Evolutionary conservation across 495 filamentous ascomycete species (phyloP), one percentile per base, ranked within the genome.

Genomic region (Podospora pseudoanserina): DNA sequence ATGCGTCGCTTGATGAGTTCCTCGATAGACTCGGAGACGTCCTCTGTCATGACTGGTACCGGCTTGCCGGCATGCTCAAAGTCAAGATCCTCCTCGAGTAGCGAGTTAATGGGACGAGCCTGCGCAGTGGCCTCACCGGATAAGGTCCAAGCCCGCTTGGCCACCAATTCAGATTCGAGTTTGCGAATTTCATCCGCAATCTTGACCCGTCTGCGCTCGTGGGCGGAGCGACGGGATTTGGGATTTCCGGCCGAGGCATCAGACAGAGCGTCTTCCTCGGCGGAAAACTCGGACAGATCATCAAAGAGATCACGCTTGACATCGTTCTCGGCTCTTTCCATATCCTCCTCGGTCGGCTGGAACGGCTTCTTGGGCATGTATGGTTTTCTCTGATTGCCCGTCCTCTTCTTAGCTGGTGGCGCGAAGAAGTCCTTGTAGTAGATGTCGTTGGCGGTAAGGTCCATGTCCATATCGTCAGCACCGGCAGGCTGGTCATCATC

Each of bases 51-150:
- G 34, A 97, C 91, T 4, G 94, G 92, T 0, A 97, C 90, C 0
- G 95, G 95, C 76, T 97, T 98, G 68, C 95, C 96, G n/a, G 91
- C 87, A 61, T 95, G 87, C 77, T 99, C 95, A 72, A 97, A 98
- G 64, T 98, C 95, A 16, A 99, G 85, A 69, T 97, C 93, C 78
- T 98, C 90, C 76, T 97, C 96, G 2, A 99, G 86, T 0, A 99
- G 85, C 0, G 94, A 97, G 78, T 99, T 98, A 19, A 93, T 67
- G 0, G 96, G 95, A 60, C 95, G 85, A 67, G 92, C 91, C 2
- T 82, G 82, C 0, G 92, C 96, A 59, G 87, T 86, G 54, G 93
- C 95, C 84, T 99, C 95, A 73, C 95, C 95, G 13, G 91, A 84
- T 49, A 98, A 82, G 61, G 90, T 91, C 95, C 95, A 99, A 69